A percentile compares a stretch with the other conserved stretches of the same genome.
These are phyloP conservation scores for Coccomyxa sp. DNA, from an alignment of 139 green algal species.

Conservation along the genomic window DNA sequence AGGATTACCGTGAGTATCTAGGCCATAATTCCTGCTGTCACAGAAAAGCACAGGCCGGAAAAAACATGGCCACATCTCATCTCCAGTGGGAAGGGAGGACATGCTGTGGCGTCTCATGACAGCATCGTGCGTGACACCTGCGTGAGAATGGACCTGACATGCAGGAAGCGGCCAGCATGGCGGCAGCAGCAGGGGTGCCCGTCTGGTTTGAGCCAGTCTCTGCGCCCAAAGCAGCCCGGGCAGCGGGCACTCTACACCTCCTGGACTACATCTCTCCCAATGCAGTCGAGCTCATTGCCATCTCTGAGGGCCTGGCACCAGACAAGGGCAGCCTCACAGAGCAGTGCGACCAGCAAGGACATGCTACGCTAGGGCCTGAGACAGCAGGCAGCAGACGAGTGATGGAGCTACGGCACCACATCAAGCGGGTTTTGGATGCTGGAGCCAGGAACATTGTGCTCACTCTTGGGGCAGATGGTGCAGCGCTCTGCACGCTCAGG, in stretches of 20 bases:
- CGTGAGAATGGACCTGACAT: background rate
- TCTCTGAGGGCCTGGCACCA: background rate
- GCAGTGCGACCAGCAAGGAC: background rate
- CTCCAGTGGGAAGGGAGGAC: no score
- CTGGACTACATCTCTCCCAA: slow-evolving; percentile 49
- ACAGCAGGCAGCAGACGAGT: background rate
- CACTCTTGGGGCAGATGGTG: slow-evolving; percentile 43
- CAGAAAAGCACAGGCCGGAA: no score
- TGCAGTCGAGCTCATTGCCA: slow-evolving; percentile 40
- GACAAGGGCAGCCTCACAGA: background rate
- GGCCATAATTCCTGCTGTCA: no score
- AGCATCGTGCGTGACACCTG: no score
- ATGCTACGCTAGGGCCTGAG: background rate
- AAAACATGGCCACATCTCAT: no score
- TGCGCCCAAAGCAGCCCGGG: slow-evolving; percentile 48
- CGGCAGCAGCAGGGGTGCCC: slow-evolving; percentile 30
- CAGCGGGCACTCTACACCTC: slow-evolving; percentile 14
- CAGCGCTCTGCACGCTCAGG: slow-evolving; percentile 33
- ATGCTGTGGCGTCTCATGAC: no score
- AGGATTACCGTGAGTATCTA: no score
- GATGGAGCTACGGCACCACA: background rate
- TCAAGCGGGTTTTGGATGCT: background rate
- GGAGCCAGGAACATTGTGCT: slow-evolving; percentile 42
- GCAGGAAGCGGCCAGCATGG: slow-evolving; percentile 30
- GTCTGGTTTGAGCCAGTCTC: slow-evolving; percentile 65